Percentiles rank a stretch among this genome's conserved stretches.
Conservation (phyloP, 1,284 basidiomycete genomes). For the Crucibulum cyathiforme region DNA sequence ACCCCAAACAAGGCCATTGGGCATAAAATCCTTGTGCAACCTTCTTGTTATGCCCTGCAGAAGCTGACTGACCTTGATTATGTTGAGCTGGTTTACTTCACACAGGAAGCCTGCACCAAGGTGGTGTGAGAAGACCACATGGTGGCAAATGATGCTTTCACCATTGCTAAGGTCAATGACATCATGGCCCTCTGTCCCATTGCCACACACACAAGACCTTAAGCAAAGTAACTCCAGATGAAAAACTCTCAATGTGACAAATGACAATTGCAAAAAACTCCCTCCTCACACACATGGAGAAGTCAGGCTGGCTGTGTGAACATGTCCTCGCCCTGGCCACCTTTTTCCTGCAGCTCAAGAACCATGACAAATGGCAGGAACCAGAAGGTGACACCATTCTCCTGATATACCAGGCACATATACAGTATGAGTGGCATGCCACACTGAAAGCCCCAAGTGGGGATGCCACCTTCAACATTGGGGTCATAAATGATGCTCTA, state of each 20-base stretch:
- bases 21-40: too few species aligned
- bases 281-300: not conserved
- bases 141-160: too few species aligned
- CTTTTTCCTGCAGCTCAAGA: conserved; percentile 4
- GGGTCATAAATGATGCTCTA: not conserved
- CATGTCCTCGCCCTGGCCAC: conserved; percentile 3
- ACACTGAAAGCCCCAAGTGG: not conserved
- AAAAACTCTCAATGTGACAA: not conserved
- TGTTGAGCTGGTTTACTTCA: too few species aligned
- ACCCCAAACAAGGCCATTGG: too few species aligned
- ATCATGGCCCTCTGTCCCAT: too few species aligned
- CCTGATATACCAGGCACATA: conserved; percentile 3
- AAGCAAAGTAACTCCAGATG: too few species aligned
- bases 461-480: not conserved
- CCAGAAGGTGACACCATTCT: conserved; percentile 3
- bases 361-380: not conserved
- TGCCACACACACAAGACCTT: too few species aligned
- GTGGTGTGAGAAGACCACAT: too few species aligned
- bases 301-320: not conserved
- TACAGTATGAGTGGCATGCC: conserved; percentile 4
- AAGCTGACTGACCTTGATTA: too few species aligned
- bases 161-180: too few species aligned
- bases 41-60: too few species aligned
- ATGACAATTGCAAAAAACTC: conserved; percentile 4
- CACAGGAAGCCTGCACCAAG: too few species aligned